Evolutionary conservation across 2,329 filamentous ascomycete genomes (phyloP).

Genomic region (Fusarium dimerum): DNA sequence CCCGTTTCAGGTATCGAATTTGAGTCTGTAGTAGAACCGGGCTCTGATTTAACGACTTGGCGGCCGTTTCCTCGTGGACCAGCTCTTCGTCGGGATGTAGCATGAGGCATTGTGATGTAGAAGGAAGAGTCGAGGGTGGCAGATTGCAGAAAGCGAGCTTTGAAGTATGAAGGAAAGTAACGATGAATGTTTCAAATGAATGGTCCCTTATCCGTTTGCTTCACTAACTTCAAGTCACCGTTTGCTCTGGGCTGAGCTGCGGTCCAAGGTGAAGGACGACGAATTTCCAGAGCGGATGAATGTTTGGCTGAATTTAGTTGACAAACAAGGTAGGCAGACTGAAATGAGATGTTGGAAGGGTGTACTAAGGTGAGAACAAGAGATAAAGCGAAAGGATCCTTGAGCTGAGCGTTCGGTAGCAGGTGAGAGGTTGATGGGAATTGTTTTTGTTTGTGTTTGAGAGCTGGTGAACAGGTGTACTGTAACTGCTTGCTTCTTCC

Average conservation of each 20-base stretch:
- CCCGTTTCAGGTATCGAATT: slow-evolving; percentile 14
- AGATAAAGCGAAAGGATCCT: too few species aligned
- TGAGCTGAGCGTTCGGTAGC: neutral
- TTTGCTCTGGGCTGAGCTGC: too few species aligned
- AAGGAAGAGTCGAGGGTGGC: slow-evolving; percentile 9
- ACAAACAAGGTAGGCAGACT: too few species aligned
- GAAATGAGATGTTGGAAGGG: too few species aligned
- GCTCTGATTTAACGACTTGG: slow-evolving; percentile 28
- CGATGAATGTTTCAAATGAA: too few species aligned
- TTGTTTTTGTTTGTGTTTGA: neutral
- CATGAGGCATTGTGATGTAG: slow-evolving; percentile 21
- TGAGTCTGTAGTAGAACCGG: slow-evolving; percentile 17
- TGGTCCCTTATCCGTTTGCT: too few species aligned
- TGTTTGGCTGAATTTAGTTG: too few species aligned
- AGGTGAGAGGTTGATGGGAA: neutral
- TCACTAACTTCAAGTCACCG: too few species aligned
- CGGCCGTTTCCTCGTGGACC: slow-evolving; percentile 15
- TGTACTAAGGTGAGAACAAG: too few species aligned
- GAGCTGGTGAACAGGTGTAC: neutral
- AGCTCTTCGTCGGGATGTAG: slow-evolving; percentile 18
- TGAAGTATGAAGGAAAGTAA: neutral
- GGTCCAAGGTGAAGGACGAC: too few species aligned
- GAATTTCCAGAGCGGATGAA: too few species aligned
- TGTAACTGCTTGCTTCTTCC: neutral
- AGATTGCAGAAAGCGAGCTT: slow-evolving; percentile 12